Conservation (phyloP, 2,329 filamentous ascomycete genomes). For the Alternaria triticina region DNA sequence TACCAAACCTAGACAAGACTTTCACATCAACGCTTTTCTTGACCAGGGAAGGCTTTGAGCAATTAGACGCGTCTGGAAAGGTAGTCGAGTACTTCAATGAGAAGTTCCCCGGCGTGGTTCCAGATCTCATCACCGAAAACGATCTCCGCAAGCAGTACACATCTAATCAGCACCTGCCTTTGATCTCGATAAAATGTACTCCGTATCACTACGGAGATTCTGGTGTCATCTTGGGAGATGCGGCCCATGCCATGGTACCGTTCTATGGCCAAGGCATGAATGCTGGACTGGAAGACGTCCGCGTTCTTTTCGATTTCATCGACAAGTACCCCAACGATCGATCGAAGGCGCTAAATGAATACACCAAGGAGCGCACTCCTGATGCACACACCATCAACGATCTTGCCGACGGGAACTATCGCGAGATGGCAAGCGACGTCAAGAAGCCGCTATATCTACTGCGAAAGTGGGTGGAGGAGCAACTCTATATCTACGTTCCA, state of each 20-base stretch:
- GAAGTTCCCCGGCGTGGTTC: constrained; percentile 86
- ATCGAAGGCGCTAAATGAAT: constrained; percentile 68
- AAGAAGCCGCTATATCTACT: constrained; percentile 77
- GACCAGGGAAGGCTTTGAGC: constrained; percentile 70
- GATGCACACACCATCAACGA: constrained; percentile 93
- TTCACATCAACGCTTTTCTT: constrained; percentile 97
- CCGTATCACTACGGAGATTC: constrained; percentile 82
- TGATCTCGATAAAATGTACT: constrained; percentile 91
- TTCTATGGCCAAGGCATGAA: constrained; percentile 99
- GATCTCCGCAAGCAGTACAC: constrained; percentile 77
- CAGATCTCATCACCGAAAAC: constrained; percentile 67
- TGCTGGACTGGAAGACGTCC: constrained; percentile 91
- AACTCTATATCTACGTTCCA: constrained; percentile 76
- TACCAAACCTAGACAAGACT: constrained; percentile 84
- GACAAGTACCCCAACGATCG: constrained; percentile 66
- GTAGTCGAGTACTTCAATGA: constrained; percentile 77
- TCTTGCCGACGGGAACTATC: constrained; percentile 87
- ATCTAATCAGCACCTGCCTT: constrained; percentile 84
- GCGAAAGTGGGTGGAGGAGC: constrained; percentile 87
- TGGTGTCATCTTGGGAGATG: constrained; percentile 88
- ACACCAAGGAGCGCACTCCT: constrained; percentile 73
- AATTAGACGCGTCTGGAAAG: constrained; percentile 67
- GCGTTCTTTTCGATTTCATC: constrained; percentile 81
- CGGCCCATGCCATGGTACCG: constrained; percentile 96
- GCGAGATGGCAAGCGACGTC: constrained; percentile 90